Percentiles rank a stretch among this genome's conserved stretches.
Evolutionary conservation across 2,329 filamentous ascomycete genomes (phyloP).

Genomic region (Periconia sp.): DNA sequence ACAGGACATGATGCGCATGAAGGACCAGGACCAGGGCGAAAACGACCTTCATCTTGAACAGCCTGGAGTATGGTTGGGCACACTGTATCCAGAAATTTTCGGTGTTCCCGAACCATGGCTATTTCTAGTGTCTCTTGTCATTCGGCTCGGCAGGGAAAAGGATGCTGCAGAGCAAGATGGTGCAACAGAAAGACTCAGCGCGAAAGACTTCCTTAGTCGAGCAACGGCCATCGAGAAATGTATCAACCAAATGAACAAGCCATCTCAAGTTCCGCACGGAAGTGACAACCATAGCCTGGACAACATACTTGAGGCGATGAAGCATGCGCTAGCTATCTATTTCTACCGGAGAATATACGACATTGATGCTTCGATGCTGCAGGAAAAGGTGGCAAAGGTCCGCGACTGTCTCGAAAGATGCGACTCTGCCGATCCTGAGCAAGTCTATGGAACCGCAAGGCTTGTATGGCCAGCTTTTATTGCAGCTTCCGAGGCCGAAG

Average conservation of each 20-base stretch:
- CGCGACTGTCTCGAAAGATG: slow-evolving; percentile 47
- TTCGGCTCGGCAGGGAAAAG: slow-evolving; percentile 53
- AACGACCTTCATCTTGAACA: slow-evolving; percentile 53
- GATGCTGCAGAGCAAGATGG: slow-evolving; percentile 31
- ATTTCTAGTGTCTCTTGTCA: slow-evolving; percentile 35
- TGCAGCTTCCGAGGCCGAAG: slow-evolving; percentile 51
- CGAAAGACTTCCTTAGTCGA: slow-evolving; percentile 40
- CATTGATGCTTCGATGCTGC: slow-evolving; percentile 49
- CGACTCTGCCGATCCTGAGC: slow-evolving; percentile 38
- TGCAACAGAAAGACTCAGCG: slow-evolving; percentile 9
- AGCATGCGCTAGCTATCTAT: slow-evolving; percentile 53
- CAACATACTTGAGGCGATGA: slow-evolving; percentile 48
- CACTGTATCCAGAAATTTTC: slow-evolving; percentile 54
- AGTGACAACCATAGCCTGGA: slow-evolving; percentile 20
- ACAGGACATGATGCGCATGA: slow-evolving; percentile 39
- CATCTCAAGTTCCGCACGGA: not conserved
- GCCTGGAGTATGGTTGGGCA: slow-evolving; percentile 48
- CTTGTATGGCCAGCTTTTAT: slow-evolving; percentile 55
- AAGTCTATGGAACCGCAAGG: slow-evolving; percentile 43
- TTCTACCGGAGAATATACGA: slow-evolving; percentile 55
- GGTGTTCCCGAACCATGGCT: slow-evolving; percentile 53
- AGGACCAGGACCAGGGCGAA: slow-evolving; percentile 49
- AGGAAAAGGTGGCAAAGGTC: slow-evolving; percentile 45
- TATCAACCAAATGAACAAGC: slow-evolving; percentile 28
- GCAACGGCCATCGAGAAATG: slow-evolving; percentile 43